phyloP scores from a whole-genome alignment of 1,284 basidiomycete species.

The Serendipita sp. region DNA sequence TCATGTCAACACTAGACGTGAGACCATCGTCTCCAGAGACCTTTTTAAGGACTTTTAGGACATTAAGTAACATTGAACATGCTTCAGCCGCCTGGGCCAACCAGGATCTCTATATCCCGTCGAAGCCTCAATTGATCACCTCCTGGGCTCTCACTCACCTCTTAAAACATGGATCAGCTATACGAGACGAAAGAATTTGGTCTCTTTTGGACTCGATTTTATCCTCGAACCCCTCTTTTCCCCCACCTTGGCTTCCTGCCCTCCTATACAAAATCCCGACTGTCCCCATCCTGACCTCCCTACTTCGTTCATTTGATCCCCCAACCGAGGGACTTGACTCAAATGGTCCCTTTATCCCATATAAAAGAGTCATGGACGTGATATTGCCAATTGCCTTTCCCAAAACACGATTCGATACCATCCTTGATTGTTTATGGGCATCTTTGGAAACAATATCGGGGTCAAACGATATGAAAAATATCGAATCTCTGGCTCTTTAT shows the following conservation, averaged over 20 bases:
- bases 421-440: slow-evolving; percentile 1
- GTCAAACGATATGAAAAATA: neutral
- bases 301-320: neutral
- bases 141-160: neutral
- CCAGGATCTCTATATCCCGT: neutral
- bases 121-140: neutral
- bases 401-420: neutral
- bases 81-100: neutral
- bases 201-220: neutral
- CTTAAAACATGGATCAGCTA: neutral
- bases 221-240: neutral
- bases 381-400: neutral
- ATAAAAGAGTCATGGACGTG: neutral
- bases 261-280: neutral
- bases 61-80: neutral
- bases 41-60: neutral
- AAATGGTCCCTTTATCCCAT: neutral
- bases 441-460: neutral
- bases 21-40: neutral
- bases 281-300: neutral
- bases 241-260: neutral
- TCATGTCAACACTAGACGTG: neutral
- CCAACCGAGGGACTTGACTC: neutral
- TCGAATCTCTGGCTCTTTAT: neutral
- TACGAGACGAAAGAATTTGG: neutral